Conservation (phyloP, 73 alveolate genomes). For the Paramecium octaurelia region DNA sequence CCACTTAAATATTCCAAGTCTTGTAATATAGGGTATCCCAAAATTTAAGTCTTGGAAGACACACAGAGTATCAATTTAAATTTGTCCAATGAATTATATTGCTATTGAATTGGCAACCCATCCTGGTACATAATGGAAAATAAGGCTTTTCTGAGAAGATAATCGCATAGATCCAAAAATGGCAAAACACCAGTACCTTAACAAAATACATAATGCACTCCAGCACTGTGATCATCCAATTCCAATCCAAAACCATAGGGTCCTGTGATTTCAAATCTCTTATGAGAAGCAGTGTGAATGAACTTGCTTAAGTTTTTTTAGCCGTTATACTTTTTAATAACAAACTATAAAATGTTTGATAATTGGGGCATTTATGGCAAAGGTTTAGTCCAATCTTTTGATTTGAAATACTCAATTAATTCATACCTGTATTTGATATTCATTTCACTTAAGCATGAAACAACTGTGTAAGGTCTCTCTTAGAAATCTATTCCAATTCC, state of each 20-base stretch:
- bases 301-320: constrained; percentile 27
- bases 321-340: neutral
- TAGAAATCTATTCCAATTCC: neutral
- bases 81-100: neutral
- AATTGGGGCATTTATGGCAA: neutral
- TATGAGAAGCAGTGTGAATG: constrained; percentile 40
- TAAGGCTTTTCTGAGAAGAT: constrained; percentile 12
- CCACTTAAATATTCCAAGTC: neutral
- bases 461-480: constrained; percentile 46
- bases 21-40: constrained; percentile 10
- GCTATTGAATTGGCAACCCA: neutral
- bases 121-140: neutral
- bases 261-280: constrained; percentile 51
- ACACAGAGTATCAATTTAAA: neutral
- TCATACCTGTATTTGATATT: constrained; percentile 42
- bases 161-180: constrained; percentile 52
- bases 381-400: neutral
- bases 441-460: constrained; percentile 4
- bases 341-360: neutral
- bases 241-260: constrained; percentile 62
- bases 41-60: neutral
- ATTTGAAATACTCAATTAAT: constrained; percentile 40
- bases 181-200: constrained; percentile 60
- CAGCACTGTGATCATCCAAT: constrained; percentile 22
- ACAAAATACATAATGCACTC: constrained; percentile 51